phyloP scores from a whole-genome alignment of 1,284 basidiomycete species.

The Sanghuangporus baumii region DNA sequence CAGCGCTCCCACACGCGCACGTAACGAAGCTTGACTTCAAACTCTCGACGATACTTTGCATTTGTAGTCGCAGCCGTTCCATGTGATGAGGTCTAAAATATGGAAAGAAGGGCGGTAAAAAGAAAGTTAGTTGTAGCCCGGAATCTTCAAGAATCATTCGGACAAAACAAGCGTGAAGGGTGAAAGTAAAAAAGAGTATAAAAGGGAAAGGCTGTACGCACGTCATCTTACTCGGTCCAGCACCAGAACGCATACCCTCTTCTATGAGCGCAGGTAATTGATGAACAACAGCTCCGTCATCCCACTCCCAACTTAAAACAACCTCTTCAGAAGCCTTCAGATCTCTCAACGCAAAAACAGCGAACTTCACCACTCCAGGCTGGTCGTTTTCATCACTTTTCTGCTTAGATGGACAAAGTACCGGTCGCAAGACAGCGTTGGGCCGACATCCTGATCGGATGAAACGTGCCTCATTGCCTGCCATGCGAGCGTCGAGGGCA shows the following conservation, averaged over 20 bases:
- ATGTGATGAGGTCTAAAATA: slow-evolving; percentile 43
- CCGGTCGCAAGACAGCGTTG: slow-evolving; percentile 81
- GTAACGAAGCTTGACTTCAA: slow-evolving; percentile 71
- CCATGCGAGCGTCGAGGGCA: slow-evolving; percentile 77
- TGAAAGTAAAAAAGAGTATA: slow-evolving; percentile 36
- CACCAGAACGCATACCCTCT: slow-evolving; percentile 16
- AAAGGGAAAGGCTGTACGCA: slow-evolving; percentile 8
- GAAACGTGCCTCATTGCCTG: slow-evolving; percentile 74
- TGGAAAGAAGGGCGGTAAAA: slow-evolving; percentile 24
- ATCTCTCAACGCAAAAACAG: slow-evolving; percentile 77
- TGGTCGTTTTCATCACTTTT: slow-evolving; percentile 23
- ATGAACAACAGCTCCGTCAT: slow-evolving; percentile 87
- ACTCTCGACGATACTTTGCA: slow-evolving; percentile 67
- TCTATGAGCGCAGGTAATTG: slow-evolving; percentile 68
- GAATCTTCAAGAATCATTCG: slow-evolving; percentile 12
- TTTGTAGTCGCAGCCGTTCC: slow-evolving; percentile 52
- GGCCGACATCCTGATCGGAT: slow-evolving; percentile 84
- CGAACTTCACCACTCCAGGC: slow-evolving; percentile 61
- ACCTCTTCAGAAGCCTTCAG: slow-evolving; percentile 83
- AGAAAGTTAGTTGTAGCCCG: slow-evolving; percentile 15
- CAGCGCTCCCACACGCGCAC: slow-evolving; percentile 65
- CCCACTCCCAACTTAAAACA: slow-evolving; percentile 95
- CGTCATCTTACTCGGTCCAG: slow-evolving; percentile 17
- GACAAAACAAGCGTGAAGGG: slow-evolving; percentile 34
- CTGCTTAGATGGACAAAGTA: slow-evolving; percentile 45